Evolutionary conservation across 78 protist genomes (phyloP).

Genomic region (Cavenderia fasciculata): DNA sequence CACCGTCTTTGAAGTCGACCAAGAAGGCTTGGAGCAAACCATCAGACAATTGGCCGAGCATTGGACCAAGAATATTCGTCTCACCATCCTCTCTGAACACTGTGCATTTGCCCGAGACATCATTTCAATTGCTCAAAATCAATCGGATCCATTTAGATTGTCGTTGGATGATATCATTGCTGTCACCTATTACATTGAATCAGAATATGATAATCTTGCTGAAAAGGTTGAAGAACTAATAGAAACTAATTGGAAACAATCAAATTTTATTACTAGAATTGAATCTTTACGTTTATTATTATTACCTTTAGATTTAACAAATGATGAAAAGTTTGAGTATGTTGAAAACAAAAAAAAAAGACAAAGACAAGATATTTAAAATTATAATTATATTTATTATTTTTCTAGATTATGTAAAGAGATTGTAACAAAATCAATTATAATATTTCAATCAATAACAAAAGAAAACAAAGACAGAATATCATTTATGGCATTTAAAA

Average conservation of each 20-base stretch:
- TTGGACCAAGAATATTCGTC: constrained; percentile 55
- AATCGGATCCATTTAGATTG: not conserved
- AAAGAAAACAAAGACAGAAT: not conserved
- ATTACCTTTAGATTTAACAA: too few relatives aligned
- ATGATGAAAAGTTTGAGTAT: too few relatives aligned
- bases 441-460: not conserved
- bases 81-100: constrained; percentile 33
- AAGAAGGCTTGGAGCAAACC: constrained; percentile 76
- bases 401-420: too few relatives aligned
- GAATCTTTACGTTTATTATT: constrained; percentile 8
- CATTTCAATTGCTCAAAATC: not conserved
- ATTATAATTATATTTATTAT: too few relatives aligned
- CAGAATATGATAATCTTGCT: not conserved
- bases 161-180: constrained; percentile 5
- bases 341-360: not conserved
- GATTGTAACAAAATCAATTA: too few relatives aligned
- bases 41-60: constrained; percentile 45
- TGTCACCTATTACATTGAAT: not conserved
- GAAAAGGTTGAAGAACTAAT: constrained; percentile 8
- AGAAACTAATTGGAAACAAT: constrained; percentile 23
- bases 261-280: constrained; percentile 40
- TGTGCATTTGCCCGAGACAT: constrained; percentile 57
- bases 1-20: constrained; percentile 72
- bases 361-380: not conserved
- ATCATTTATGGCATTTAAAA: constrained; percentile 2